These are phyloP conservation scores for Globisporangium barbulae DNA, from an alignment of 352 stramenopile species.

Conservation along the genomic window DNA sequence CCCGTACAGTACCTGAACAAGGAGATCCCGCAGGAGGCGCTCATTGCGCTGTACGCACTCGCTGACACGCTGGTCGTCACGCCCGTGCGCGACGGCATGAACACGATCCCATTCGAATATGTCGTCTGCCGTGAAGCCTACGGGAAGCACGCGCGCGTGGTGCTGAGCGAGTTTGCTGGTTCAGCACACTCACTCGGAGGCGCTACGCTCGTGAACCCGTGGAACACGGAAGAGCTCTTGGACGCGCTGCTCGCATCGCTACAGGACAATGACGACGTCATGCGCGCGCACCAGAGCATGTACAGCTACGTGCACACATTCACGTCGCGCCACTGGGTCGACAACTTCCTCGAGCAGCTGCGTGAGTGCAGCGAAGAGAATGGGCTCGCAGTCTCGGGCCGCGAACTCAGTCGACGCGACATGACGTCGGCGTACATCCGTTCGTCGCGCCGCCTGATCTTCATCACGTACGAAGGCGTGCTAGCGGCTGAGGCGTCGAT, in stretches of 20 bases:
- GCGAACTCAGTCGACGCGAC: constrained; percentile 76
- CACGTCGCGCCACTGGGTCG: constrained; percentile 67
- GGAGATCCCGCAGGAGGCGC: constrained; percentile 77
- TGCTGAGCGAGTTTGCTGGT: constrained; percentile 91
- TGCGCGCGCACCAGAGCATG: constrained; percentile 77
- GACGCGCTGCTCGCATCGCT: constrained; percentile 49
- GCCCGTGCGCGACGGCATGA: constrained; percentile 89
- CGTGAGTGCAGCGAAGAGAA: constrained; percentile 80
- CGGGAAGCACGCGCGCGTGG: constrained; percentile 70
- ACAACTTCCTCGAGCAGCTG: constrained; percentile 80
- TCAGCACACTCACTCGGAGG: constrained; percentile 85
- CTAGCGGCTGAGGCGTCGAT: constrained; percentile 80
- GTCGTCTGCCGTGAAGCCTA: constrained; percentile 80
- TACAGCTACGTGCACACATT: constrained; percentile 82
- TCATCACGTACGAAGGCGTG: constrained; percentile 91
- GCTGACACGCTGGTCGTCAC: constrained; percentile 84
- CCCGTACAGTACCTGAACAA: constrained; percentile 92
- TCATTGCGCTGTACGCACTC: constrained; percentile 87
- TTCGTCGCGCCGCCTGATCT: constrained; percentile 64
- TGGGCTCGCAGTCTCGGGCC: constrained; percentile 53
- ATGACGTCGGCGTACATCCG: constrained; percentile 84
- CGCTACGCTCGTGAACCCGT: constrained; percentile 85
- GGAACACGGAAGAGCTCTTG: constrained; percentile 78
- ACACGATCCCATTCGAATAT: constrained; percentile 90
- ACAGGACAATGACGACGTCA: constrained; percentile 61